Evolutionary conservation across 2,329 filamentous ascomycete species (phyloP), one percentile per base, ranked within the genome.

Genomic region (Ceratocystis colombiana): DNA sequence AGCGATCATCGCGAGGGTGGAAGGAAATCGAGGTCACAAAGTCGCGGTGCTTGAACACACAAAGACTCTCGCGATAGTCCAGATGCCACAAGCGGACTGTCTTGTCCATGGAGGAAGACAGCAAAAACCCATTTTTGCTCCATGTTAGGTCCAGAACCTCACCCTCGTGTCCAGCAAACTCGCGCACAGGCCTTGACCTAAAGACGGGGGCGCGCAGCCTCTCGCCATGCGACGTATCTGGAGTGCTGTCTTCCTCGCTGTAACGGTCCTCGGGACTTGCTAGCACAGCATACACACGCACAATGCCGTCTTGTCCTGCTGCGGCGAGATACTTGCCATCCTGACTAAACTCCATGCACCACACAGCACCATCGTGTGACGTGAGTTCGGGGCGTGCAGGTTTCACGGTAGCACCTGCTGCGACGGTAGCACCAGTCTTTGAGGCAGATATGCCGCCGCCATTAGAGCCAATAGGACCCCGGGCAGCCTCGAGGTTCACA

Each of bases 71-170:
- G 2, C 82, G 76, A 64, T 93, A 82, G 73, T 84, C 93, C 69
- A 94, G 81, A 75, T 99, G 94, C 93, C 94, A 99, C 61, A 99
- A 76, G 15, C 90, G 84, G 12, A 99, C 94, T 0, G 92, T 96
- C 78, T 96, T 96, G 74, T 99, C 94, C 91, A 97, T 96, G 0
- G 92, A 96, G 0, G 92, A 95, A 2, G 93, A 96, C 17, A 99
- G 80, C 33, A 99, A 76, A 71, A 99, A 99, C 74, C 96, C 96
- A 76, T 99, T 99, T 80, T 97, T 99, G 78, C 93, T 97, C 94
- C 94, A 99, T 74, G 90, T 96, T 68, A 99, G 75, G 73, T 96
- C 93, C 70, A 99, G 77, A 5, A 99, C 85, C 70, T 95, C 92
- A 17, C 88, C 87, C 0, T 84, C 87, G 73, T 99, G 94, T 3